phyloP scores from a whole-genome alignment of 1,284 basidiomycete species.

The Trametes versicolor region DNA sequence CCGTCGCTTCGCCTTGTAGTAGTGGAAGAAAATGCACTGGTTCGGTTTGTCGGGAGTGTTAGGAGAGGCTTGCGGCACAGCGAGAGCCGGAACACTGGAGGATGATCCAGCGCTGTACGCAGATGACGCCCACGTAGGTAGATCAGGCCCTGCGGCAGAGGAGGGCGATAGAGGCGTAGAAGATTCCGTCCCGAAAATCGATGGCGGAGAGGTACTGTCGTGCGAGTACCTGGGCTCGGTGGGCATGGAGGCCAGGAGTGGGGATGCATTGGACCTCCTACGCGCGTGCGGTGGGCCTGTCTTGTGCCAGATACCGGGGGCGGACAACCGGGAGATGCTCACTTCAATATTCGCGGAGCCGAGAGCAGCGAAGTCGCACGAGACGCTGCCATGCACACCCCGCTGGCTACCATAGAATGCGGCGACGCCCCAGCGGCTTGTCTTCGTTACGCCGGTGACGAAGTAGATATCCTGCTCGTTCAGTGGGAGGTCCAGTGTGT shows the following conservation, averaged over 20 bases:
- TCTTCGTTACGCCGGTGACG: constrained; percentile 39
- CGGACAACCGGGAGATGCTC: constrained; percentile 9
- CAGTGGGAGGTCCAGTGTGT: constrained; percentile 20
- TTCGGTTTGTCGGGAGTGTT: constrained; percentile 12
- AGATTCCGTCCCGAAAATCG: not conserved
- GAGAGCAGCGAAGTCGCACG: constrained; percentile 20
- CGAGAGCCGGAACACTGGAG: too few species aligned
- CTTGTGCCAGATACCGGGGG: constrained; percentile 8
- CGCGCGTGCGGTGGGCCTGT: constrained; percentile 18
- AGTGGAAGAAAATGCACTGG: constrained; percentile 38
- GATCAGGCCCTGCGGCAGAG: too few species aligned
- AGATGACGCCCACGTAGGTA: too few species aligned
- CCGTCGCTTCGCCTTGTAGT: constrained; percentile 37
- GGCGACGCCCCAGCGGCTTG: constrained; percentile 32
- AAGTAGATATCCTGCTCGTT: constrained; percentile 36
- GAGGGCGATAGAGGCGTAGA: not conserved
- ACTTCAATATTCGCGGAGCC: constrained; percentile 12
- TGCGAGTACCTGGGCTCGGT: not conserved
- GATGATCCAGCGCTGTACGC: not conserved
- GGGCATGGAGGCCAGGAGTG: too few species aligned
- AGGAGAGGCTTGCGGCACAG: not conserved
- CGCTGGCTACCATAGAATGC: constrained; percentile 20
- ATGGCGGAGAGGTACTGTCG: too few species aligned
- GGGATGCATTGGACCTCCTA: too few species aligned
- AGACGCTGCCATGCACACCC: constrained; percentile 16